Evolutionary conservation across 768 basidiomycete genomes (phyloP).

Genomic region (Tephrocybe sp.): DNA sequence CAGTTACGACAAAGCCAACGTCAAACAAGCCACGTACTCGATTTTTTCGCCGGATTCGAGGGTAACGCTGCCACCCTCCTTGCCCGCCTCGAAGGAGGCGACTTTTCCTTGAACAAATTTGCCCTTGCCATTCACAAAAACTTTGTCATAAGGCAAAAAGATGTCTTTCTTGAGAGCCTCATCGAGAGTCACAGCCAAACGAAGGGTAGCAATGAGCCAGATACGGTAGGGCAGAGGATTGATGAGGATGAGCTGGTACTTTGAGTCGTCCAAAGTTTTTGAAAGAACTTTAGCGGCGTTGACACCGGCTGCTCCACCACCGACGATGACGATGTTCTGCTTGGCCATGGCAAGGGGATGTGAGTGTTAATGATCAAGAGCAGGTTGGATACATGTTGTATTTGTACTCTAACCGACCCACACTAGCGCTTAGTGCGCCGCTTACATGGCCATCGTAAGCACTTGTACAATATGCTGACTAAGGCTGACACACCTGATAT

Average conservation of each 20-base stretch:
- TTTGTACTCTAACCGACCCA: background rate
- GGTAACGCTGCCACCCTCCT: constrained; percentile 39
- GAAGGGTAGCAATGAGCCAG: constrained; percentile 47
- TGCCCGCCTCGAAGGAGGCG: constrained; percentile 26
- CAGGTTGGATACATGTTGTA: constrained; percentile 1
- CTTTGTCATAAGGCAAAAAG: constrained; percentile 51
- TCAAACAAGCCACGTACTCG: constrained; percentile 16
- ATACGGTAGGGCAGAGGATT: constrained; percentile 49
- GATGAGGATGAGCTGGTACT: constrained; percentile 55
- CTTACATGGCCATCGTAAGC: constrained; percentile 2
- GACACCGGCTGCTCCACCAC: constrained; percentile 60
- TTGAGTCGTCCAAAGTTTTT: constrained; percentile 42
- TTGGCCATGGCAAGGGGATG: constrained; percentile 12
- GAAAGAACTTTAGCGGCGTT: constrained; percentile 47
- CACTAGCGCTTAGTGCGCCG: background rate
- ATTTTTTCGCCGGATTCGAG: constrained; percentile 52
- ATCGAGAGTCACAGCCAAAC: constrained; percentile 47
- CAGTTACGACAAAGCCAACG: no score
- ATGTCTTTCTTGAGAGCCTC: constrained; percentile 42
- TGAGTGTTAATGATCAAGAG: background rate
- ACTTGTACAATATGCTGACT: background rate
- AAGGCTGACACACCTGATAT: background rate
- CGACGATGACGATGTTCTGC: constrained; percentile 38
- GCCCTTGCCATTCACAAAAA: constrained; percentile 50
- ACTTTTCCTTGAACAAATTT: constrained; percentile 43